Base-by-base conservation (phyloP, 192 early-diverging fungal genomes). In the Linnemannia elongata region DNA sequence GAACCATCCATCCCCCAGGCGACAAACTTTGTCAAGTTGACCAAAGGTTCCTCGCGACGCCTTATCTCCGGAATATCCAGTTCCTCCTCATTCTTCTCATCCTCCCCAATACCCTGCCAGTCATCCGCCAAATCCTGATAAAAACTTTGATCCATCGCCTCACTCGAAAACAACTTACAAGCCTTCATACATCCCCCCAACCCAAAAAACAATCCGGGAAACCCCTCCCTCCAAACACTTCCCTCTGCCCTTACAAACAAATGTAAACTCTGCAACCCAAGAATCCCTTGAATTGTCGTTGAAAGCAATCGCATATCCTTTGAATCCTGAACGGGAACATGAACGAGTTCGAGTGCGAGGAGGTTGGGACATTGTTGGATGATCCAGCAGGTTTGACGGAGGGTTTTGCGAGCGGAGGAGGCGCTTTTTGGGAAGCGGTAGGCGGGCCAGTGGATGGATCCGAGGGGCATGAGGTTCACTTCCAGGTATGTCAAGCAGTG, bases 351-450 rank as follows among this genome's bases (percentile, higher is more conserved):
- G 27, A 66, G 30, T 2, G 60, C 27, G 2, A 66, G 10, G 30
- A 66, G 27, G 27, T 27, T 27, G 60, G 49, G 49, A 18, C 60
- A 66, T 66, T 66, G 30, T 13, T 66, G 60, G 60, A 66, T 66
- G 60, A 66, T 35, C 60, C 60, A 66, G 27, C 60, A 66, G 60
- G 60, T 66, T 33, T 66, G 60, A 3, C 60, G 60, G 60, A 66
- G 30, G 1, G 60, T 66, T 33, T 10, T 33, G 60, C 4, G 30
- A 10, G 60, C 60, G 30, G 27, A 33, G 12, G 30, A 33, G 18
- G 49, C 49, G 27, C 60, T 35, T 27, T 10, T 12, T 27, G 60
- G 30, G 27, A 30, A 30, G 10, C 60, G 60, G 30, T 66, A 66
- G 8, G 7, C 4, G 12, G 60, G 60, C 60, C 60, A 66, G 30